Evolutionary conservation across 2,329 filamentous ascomycete species (phyloP).

Genomic region (Claviceps sp.): DNA sequence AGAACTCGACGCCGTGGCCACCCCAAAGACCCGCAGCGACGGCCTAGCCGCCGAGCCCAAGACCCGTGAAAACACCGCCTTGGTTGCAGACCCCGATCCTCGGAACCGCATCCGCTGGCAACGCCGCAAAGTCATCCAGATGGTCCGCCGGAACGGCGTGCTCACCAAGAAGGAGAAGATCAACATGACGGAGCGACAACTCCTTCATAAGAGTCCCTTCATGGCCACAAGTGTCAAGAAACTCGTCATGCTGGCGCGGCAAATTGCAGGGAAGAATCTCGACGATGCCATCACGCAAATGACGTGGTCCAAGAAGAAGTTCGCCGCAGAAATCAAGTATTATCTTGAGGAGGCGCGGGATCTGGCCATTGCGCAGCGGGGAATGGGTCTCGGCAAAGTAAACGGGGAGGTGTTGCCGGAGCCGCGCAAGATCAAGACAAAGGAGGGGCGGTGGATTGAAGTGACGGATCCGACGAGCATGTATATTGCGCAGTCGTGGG

Average conservation of each 20-base stretch:
- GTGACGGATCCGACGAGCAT: constrained; percentile 66
- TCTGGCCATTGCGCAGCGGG: constrained; percentile 61
- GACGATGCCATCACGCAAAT: constrained; percentile 92
- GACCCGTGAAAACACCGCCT: constrained; percentile 39
- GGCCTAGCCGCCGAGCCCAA: constrained; percentile 18
- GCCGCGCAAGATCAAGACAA: constrained; percentile 48
- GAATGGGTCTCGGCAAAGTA: constrained; percentile 61
- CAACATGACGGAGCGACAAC: constrained; percentile 45
- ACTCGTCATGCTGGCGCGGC: constrained; percentile 68
- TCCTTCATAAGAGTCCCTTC: constrained; percentile 48
- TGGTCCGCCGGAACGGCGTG: constrained; percentile 42
- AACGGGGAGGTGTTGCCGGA: constrained; percentile 25
- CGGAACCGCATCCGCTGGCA: constrained; percentile 60
- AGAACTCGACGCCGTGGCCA: constrained; percentile 28
- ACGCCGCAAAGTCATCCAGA: constrained; percentile 68
- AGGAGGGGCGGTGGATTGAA: constrained; percentile 59
- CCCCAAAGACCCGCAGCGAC: neutral
- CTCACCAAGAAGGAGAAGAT: constrained; percentile 51
- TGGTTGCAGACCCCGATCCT: constrained; percentile 63
- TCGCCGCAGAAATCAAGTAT: constrained; percentile 63
- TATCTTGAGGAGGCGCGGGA: constrained; percentile 74
- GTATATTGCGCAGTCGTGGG: constrained; percentile 89
- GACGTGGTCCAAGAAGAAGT: constrained; percentile 90
- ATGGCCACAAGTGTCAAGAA: constrained; percentile 89
- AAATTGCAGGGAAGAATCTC: constrained; percentile 86